These are phyloP conservation scores for Pyrenophora graminea DNA, from an alignment of 2,329 filamentous ascomycete genomes.

Conservation along the genomic window DNA sequence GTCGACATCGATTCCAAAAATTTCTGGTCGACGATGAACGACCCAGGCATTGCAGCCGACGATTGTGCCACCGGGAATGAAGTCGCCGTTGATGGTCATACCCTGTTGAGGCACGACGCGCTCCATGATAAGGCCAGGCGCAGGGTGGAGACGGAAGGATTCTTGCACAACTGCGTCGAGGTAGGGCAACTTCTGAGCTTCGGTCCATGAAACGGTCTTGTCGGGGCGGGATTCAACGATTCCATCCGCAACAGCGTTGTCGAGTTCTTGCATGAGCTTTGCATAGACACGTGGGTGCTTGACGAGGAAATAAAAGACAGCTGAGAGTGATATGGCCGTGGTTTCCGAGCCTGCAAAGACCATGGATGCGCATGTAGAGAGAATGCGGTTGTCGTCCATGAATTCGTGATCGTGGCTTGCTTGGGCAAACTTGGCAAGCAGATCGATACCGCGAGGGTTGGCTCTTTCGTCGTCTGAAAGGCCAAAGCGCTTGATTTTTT, in stretches of 20 bases:
- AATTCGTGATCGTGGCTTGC: conserved; percentile 70
- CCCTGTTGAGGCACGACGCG: conserved; percentile 70
- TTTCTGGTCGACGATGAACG: conserved; percentile 67
- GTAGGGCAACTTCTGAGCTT: conserved; percentile 72
- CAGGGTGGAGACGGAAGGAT: conserved; percentile 75
- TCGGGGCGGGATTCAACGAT: conserved; percentile 50
- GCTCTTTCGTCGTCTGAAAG: conserved; percentile 37
- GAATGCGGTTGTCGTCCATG: conserved; percentile 71
- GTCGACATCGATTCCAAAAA: conserved; percentile 72
- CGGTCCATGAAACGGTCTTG: conserved; percentile 69
- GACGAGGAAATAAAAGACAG: conserved; percentile 75
- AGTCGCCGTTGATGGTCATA: conserved; percentile 64
- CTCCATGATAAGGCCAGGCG: conserved; percentile 73
- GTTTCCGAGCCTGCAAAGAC: conserved; percentile 76
- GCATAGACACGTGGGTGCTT: conserved; percentile 62
- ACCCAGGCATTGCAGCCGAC: conserved; percentile 78
- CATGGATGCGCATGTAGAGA: conserved; percentile 74
- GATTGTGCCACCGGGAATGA: conserved; percentile 70
- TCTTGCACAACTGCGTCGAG: conserved; percentile 80
- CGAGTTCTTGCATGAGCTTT: conserved; percentile 65
- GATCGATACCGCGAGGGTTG: conserved; percentile 55
- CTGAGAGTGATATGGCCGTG: conserved; percentile 72
- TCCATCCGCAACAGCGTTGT: conserved; percentile 60
- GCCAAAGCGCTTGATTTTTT: conserved; percentile 52
- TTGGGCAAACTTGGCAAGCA: conserved; percentile 73